Evolutionary conservation across 75 land plant species (phyloP).

Genomic region (Isoetes taiwanensis): DNA sequence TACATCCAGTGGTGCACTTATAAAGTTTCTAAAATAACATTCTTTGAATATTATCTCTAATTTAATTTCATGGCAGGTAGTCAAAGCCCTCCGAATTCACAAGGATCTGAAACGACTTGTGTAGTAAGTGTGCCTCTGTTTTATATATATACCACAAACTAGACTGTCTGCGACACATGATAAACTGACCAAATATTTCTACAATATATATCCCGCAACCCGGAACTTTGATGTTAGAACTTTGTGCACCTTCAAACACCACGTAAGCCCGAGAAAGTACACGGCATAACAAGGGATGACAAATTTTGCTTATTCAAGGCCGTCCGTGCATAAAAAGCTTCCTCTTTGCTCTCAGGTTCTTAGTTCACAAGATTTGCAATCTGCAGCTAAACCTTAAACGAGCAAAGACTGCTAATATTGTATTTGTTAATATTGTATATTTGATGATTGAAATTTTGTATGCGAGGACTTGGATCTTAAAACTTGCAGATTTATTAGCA

Average conservation of each 20-base stretch:
- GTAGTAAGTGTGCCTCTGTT: slow-evolving; percentile 38
- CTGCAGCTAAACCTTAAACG: too few species aligned
- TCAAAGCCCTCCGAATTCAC: slow-evolving; percentile 73
- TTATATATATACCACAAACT: neutral
- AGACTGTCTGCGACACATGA: neutral
- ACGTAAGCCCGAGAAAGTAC: slow-evolving; percentile 38
- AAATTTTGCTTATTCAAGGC: slow-evolving; percentile 74
- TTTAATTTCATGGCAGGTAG: slow-evolving; percentile 40
- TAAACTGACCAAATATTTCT: neutral
- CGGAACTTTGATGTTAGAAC: slow-evolving; percentile 81
- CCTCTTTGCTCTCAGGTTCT: too few species aligned
- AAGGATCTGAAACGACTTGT: slow-evolving; percentile 56
- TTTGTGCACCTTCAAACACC: slow-evolving; percentile 67
- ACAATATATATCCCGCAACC: slow-evolving; percentile 97
- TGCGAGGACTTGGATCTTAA: too few species aligned
- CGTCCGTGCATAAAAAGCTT: slow-evolving; percentile 84
- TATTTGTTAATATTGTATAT: too few species aligned
- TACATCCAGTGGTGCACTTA: slow-evolving; percentile 71
- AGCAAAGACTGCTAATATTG: too few species aligned
- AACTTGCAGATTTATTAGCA: too few species aligned
- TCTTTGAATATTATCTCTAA: neutral
- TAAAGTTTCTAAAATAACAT: neutral
- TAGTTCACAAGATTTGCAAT: too few species aligned
- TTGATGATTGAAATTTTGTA: too few species aligned
- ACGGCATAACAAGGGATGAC: slow-evolving; percentile 41